Conservation (phyloP, 371 early-diverging fungal species). For the Haplosporangium sp. region DNA sequence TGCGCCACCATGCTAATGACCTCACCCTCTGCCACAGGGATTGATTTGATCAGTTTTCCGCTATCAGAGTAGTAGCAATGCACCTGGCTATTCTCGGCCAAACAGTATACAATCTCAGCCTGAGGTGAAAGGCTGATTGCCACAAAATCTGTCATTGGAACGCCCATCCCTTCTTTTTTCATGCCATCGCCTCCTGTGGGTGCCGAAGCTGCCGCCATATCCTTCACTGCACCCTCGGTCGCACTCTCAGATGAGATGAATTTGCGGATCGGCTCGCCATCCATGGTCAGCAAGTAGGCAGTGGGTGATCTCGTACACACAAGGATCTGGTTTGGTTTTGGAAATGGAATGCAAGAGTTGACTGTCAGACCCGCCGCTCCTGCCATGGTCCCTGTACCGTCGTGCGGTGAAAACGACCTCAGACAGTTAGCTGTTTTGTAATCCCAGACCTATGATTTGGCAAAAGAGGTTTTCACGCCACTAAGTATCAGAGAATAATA, state of each 20-base stretch:
- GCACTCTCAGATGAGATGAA: conserved; percentile 32
- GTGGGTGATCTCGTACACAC: conserved; percentile 79
- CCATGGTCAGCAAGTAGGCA: conserved; percentile 66
- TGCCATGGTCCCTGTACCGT: conserved; percentile 51
- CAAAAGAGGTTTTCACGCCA: neutral
- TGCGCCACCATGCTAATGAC: conserved; percentile 77
- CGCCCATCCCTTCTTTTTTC: conserved; percentile 58
- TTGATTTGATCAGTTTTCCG: conserved; percentile 56
- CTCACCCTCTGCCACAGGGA: conserved; percentile 68
- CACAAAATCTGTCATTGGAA: conserved; percentile 69
- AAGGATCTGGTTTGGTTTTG: conserved; percentile 67
- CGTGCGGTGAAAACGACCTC: conserved; percentile 62
- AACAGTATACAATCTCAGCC: conserved; percentile 79
- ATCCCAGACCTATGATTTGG: conserved; percentile 77
- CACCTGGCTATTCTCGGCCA: conserved; percentile 70
- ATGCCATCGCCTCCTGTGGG: conserved; percentile 55
- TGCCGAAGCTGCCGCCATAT: conserved; percentile 21
- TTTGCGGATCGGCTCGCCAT: conserved; percentile 63
- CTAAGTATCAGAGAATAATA: neutral
- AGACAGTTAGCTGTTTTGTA: conserved; percentile 68
- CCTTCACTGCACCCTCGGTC: conserved; percentile 25
- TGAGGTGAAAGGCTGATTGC: conserved; percentile 67
- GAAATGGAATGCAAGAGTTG: conserved; percentile 49
- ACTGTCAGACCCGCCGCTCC: conserved; percentile 57
- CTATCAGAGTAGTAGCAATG: conserved; percentile 69